Percentiles rank a stretch among this genome's conserved stretches.
Conservation (phyloP, 129 eudicot genomes). For the Flaveria sonorensis region DNA sequence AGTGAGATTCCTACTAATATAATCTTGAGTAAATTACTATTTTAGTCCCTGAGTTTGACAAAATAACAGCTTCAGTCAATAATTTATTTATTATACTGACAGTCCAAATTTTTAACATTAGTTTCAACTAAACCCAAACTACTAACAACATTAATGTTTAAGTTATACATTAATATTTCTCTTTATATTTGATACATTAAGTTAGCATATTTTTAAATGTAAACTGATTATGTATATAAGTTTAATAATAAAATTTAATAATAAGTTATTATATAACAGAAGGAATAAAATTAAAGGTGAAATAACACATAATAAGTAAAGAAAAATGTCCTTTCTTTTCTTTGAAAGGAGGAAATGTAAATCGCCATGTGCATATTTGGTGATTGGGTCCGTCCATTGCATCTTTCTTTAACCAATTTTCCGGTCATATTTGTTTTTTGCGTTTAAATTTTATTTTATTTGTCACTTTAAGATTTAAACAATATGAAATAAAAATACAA, state of each 20-base stretch:
- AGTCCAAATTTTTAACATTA: no score
- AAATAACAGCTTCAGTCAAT: no score
- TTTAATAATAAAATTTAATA: background rate
- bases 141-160: no score
- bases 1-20: no score
- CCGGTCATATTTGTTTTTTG: background rate
- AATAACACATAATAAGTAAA: background rate
- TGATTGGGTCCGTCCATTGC: slow-evolving; percentile 26
- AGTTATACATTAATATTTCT: background rate
- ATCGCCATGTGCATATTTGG: slow-evolving; percentile 39
- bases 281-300: background rate
- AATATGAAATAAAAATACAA: background rate
- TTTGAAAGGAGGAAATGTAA: slow-evolving; percentile 29
- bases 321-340: slow-evolving; percentile 17
- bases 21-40: no score
- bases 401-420: background rate
- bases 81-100: no score
- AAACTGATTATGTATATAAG: background rate
- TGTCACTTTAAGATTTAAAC: background rate
- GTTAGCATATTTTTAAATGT: background rate
- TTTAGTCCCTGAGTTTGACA: no score
- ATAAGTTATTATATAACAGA: background rate
- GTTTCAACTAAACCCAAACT: no score
- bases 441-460: background rate
- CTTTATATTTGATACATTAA: background rate